Evolutionary conservation across 805 yeast genomes (phyloP), one percentile per base, ranked within the genome.

Genomic region (Schwanniomyces yamadae): DNA sequence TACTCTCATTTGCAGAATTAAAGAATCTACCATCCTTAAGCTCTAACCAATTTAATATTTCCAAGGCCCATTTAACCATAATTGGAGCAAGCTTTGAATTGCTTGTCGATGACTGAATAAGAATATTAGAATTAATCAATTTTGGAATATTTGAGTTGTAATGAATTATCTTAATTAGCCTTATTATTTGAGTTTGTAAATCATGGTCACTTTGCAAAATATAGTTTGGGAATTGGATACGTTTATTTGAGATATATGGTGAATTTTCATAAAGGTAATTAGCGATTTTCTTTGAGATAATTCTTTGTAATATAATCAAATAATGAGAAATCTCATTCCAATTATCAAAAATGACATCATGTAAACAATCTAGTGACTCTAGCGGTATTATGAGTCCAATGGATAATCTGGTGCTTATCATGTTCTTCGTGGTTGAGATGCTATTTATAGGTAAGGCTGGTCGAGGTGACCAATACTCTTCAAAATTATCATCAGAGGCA

Each of bases 21-120:
- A 33, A 28, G 16, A 24, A 17, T 32, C 53, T 52, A 4, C 70
- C 78, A 41, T 77, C 82, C 46, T 76, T 77, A 45, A 71, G 66
- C 46, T 75, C 79, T 13, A 76, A 52, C 82, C 82, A 77, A 23
- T 74, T 64, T 13, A 75, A 57, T 2, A 75, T 63, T 34, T 73
- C 76, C 20, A 71, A 59, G 0, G 75, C 72, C 82, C 82, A 77
- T 38, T 69, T 69, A 13, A 71, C 48, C 26, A 76, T 46, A 29
- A 65, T 58, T 18, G 67, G 57, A 42, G 66, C 61, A 21, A 61
- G 52, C 29, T 41, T 40, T 6, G 33, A 26, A 2, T 40, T 33
- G 7, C 35, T 28, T n/a, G 33, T 21, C 5, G 54, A 38, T 12
- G 53, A 58, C 25, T 59, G 52, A 42, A 69, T 64, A 10, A 75